These are phyloP conservation scores for Tranzscheliella williamsii DNA, from an alignment of 1,284 basidiomycete species.

Conservation along the genomic window DNA sequence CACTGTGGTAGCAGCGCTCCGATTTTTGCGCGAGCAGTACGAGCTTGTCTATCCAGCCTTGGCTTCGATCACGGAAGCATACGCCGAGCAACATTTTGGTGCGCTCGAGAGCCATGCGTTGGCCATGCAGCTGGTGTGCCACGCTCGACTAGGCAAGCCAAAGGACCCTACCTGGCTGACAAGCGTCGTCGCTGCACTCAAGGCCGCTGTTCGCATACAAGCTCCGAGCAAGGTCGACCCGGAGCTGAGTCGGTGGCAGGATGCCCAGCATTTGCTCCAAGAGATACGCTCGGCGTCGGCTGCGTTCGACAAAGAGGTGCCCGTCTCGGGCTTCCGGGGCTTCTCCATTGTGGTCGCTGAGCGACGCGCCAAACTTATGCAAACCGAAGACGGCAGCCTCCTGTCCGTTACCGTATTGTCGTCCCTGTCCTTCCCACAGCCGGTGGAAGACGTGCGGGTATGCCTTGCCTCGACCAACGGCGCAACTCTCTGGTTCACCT, in stretches of 20 bases:
- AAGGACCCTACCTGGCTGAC: slow-evolving; percentile 75
- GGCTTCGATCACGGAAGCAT: slow-evolving; percentile 16
- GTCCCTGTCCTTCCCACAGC: slow-evolving; percentile 14
- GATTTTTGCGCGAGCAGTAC: slow-evolving; percentile 63
- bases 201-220: slow-evolving; percentile 1
- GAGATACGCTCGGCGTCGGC: slow-evolving; percentile 24
- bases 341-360: slow-evolving; percentile 20
- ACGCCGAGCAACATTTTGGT: slow-evolving; percentile 73
- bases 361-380: slow-evolving; percentile 5
- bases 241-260: slow-evolving; percentile 13
- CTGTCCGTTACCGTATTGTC: slow-evolving; percentile 36
- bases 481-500: slow-evolving; percentile 47
- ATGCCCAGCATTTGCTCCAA: slow-evolving; percentile 19
- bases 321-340: slow-evolving; percentile 32
- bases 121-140: slow-evolving; percentile 71
- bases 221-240: neutral
- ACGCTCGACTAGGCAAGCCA: slow-evolving; percentile 66
- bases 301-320: slow-evolving; percentile 37
- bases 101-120: slow-evolving; percentile 77
- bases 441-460: slow-evolving; percentile 49
- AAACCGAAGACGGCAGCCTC: slow-evolving; percentile 39
- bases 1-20: slow-evolving; percentile 79
- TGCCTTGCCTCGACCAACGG: slow-evolving; percentile 37
- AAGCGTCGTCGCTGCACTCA: slow-evolving; percentile 56
- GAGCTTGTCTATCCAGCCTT: slow-evolving; percentile 14